phyloP scores from a whole-genome alignment of 306 rosid species.

The Macrotyloma uniflorum region DNA sequence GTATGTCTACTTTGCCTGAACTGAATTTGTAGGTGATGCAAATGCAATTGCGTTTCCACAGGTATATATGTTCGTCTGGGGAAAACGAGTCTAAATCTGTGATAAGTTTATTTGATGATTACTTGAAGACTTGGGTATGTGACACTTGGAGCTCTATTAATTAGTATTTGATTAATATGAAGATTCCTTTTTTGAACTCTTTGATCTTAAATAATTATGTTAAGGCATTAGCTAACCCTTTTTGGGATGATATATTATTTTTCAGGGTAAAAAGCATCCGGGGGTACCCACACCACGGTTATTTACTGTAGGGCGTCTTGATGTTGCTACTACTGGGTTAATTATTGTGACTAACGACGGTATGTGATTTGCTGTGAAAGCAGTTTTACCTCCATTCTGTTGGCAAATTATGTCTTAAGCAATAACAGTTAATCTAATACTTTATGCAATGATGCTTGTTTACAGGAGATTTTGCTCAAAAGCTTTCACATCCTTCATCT shows the following conservation, averaged over 20 bases:
- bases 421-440: conserved; percentile 32
- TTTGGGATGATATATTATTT: conserved; percentile 1
- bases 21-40: conserved; percentile 29
- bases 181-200: background rate
- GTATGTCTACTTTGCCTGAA: background rate
- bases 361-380: conserved; percentile 40
- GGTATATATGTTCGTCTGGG: conserved; percentile 91
- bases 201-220: background rate
- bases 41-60: conserved; percentile 40
- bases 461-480: conserved; percentile 80
- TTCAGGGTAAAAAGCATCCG: conserved; percentile 66
- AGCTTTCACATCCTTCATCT: conserved; percentile 87
- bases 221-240: background rate
- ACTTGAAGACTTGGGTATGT: conserved; percentile 76
- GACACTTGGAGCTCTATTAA: background rate
- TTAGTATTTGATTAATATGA: background rate
- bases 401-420: background rate
- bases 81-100: conserved; percentile 80
- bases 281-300: conserved; percentile 77
- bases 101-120: conserved; percentile 71
- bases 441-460: conserved; percentile 35
- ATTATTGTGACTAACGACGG: conserved; percentile 96
- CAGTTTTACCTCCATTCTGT: conserved; percentile 20
- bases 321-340: conserved; percentile 95
- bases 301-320: conserved; percentile 95